Evolutionary conservation across 352 stramenopile species (phyloP).

Genomic region (Elongisporangium prolatum): DNA sequence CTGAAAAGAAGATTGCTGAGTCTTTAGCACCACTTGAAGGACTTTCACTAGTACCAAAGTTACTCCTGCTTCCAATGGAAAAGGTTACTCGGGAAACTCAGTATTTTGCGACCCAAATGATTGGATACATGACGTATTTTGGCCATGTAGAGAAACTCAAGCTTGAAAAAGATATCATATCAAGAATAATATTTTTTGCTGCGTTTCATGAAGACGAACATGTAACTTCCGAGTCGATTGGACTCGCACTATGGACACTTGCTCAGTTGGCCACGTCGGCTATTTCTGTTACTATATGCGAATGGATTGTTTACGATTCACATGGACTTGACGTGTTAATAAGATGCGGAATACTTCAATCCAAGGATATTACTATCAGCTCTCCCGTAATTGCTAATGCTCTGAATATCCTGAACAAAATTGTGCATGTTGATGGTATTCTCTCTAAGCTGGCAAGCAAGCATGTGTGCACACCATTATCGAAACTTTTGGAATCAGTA

Average conservation of each 20-base stretch:
- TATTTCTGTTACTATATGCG: slow-evolving; percentile 11
- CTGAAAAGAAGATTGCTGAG: slow-evolving; percentile 35
- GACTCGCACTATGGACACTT: slow-evolving; percentile 37
- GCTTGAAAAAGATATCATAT: slow-evolving; percentile 25
- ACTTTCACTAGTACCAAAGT: slow-evolving; percentile 27
- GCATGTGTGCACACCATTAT: slow-evolving; percentile 34
- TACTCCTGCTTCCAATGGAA: slow-evolving; percentile 25
- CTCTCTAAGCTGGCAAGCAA: slow-evolving; percentile 24
- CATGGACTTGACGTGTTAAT: slow-evolving; percentile 33
- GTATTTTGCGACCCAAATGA: slow-evolving; percentile 55
- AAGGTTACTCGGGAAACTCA: slow-evolving; percentile 30
- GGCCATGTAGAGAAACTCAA: slow-evolving; percentile 30
- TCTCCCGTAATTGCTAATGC: slow-evolving; percentile 33
- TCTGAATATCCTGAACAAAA: slow-evolving; percentile 30
- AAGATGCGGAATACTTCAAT: slow-evolving; percentile 24
- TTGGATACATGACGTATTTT: slow-evolving; percentile 62
- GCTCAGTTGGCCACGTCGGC: slow-evolving; percentile 29
- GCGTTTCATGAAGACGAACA: slow-evolving; percentile 23
- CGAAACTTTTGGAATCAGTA: slow-evolving; percentile 44
- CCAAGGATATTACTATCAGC: slow-evolving; percentile 21
- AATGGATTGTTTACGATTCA: slow-evolving; percentile 27
- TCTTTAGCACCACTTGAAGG: slow-evolving; percentile 19
- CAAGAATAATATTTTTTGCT: slow-evolving; percentile 35
- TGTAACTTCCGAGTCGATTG: slow-evolving; percentile 26
- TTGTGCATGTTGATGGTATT: slow-evolving; percentile 12